These are phyloP conservation scores for Vararia minispora DNA, from an alignment of 768 basidiomycete genomes.

Conservation along the genomic window DNA sequence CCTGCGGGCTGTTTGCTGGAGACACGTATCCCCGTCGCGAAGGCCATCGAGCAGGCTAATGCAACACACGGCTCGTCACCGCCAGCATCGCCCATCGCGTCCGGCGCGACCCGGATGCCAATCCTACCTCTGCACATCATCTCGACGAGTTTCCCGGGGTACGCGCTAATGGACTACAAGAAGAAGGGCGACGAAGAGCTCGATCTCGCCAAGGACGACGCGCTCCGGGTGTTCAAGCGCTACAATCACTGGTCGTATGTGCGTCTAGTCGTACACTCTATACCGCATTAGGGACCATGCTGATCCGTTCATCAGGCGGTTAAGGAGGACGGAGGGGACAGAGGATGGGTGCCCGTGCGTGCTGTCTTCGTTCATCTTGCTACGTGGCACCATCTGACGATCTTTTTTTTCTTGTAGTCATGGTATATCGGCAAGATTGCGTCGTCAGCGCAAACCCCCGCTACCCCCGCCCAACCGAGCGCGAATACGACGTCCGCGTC, in stretches of 20 bases:
- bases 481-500: constrained; percentile 16
- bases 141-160: constrained; percentile 94
- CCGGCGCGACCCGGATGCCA: constrained; percentile 55
- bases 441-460: constrained; percentile 26
- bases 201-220: constrained; percentile 79
- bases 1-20: constrained; percentile 95
- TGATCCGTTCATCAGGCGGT: constrained; percentile 50
- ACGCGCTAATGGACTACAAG: constrained; percentile 94
- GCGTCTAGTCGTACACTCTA: constrained; percentile 17
- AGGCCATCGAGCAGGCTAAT: constrained; percentile 75
- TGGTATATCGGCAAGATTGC: constrained; percentile 93
- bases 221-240: constrained; percentile 87
- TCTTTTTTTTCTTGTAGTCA: constrained; percentile 32
- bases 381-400: constrained; percentile 6
- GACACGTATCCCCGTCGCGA: constrained; percentile 82
- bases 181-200: constrained; percentile 92
- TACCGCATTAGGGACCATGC: constrained; percentile 11
- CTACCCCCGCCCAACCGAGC: constrained; percentile 37
- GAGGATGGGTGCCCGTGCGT: constrained; percentile 91
- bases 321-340: constrained; percentile 85
- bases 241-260: constrained; percentile 98
- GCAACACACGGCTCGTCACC: constrained; percentile 37
- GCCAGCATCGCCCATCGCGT: constrained; percentile 21
- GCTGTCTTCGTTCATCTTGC: constrained; percentile 1
- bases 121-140: constrained; percentile 87